Conservation (phyloP, 1,284 basidiomycete species). For the Moesziomyces sp. region DNA sequence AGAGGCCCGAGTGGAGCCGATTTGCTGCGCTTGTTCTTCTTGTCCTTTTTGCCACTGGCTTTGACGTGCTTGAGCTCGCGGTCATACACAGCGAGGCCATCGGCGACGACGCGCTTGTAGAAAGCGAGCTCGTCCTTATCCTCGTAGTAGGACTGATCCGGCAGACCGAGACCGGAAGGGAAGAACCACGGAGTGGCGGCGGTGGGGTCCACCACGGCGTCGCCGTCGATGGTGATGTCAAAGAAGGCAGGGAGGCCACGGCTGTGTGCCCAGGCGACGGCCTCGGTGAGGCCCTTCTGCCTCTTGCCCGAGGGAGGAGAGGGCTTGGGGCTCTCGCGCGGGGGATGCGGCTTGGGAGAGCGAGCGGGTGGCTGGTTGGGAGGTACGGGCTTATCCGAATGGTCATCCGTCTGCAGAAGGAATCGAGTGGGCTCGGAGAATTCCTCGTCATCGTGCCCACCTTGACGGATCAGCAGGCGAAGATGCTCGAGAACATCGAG, state of each 20-base stretch:
- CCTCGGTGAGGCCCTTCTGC: slow-evolving; percentile 76
- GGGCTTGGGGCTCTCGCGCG: slow-evolving; percentile 43
- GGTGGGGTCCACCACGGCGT: slow-evolving; percentile 88
- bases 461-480: slow-evolving; percentile 52
- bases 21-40: slow-evolving; percentile 68
- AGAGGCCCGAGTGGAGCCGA: slow-evolving; percentile 72
- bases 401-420: slow-evolving; percentile 73
- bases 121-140: slow-evolving; percentile 78
- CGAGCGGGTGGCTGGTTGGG: slow-evolving; percentile 54
- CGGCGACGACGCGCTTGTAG: slow-evolving; percentile 79
- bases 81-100: slow-evolving; percentile 76
- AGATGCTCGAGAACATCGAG: slow-evolving; percentile 69
- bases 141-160: slow-evolving; percentile 93
- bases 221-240: slow-evolving; percentile 83
- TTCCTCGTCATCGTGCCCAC: slow-evolving; percentile 74
- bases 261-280: slow-evolving; percentile 86
- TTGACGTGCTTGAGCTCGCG: slow-evolving; percentile 69
- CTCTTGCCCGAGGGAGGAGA: slow-evolving; percentile 51
- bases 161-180: slow-evolving; percentile 85
- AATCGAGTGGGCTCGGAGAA: slow-evolving; percentile 72
- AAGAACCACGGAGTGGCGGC: slow-evolving; percentile 85
- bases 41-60: slow-evolving; percentile 70
- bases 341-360: slow-evolving; percentile 52
- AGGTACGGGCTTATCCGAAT: slow-evolving; percentile 34
- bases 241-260: slow-evolving; percentile 77